Evolutionary conservation across 31 red algal species (phyloP), one percentile per base, ranked within the genome.

Genomic region (Asparagopsis taxiformis): DNA sequence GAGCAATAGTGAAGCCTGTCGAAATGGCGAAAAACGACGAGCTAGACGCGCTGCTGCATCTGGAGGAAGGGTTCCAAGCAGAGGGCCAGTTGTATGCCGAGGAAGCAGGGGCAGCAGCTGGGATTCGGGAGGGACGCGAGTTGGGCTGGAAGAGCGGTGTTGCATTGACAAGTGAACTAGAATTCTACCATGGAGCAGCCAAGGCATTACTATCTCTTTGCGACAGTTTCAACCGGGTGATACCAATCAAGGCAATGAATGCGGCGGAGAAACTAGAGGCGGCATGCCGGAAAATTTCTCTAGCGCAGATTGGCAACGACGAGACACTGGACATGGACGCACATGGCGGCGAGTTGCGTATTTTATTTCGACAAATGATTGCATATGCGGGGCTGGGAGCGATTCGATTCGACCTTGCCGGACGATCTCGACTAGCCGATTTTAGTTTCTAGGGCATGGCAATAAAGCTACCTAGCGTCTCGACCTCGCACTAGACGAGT

Each of bases 161-260:
- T 4, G 29, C 77, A 15, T 55, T 81, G 19, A 44, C 62, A 29
- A 19, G 53, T 10, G 63, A 81, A 67, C 31, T 81, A 11, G 65
- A 70, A 30, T 81, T 81, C 55, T 81, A 81, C 77, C 77, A 62
- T 55, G 77, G 77, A 30, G 63, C 64, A 1, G 64, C 64, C 6
- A 38, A 28, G 6, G 64, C 77, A 15, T 3, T 81, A 1, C 37
- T 81, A 1, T 2, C 55, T 25, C 65, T 81, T 15, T 24, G 39
- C 24, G 16, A 9, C 55, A 39, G 48, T 28, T 70, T 48, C 54
- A 50, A 62, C 8, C 1, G 4, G 1, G 28, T 2, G 6, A 21
- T 81, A 29, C 13, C 22, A 19, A 11, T 25, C 6, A 61, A 61
- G 28, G 51, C 64, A 29, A 37, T 38, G 35, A 11, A 44, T 17